Evolutionary conservation across 495 filamentous ascomycete species (phyloP).

Genomic region (Aspergillus sparsus): DNA sequence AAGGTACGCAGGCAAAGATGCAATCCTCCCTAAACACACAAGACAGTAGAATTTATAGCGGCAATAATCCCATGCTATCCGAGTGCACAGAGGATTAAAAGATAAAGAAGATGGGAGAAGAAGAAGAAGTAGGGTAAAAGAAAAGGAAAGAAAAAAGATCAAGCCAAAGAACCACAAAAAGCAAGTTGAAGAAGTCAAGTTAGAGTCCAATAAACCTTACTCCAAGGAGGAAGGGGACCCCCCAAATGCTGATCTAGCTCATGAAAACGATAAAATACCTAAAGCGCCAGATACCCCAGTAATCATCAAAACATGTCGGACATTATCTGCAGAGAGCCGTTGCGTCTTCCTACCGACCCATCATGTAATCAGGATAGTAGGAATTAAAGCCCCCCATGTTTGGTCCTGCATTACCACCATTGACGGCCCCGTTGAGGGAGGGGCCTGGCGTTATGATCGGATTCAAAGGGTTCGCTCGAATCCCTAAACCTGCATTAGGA

Average conservation of each 20-base stretch:
- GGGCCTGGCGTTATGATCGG: slow-evolving; percentile 45
- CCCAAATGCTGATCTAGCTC: slow-evolving; percentile 53
- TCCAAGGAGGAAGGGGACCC: slow-evolving; percentile 47
- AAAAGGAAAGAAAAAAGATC: slow-evolving; percentile 17
- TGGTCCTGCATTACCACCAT: slow-evolving; percentile 39
- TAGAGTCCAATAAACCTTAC: slow-evolving; percentile 42
- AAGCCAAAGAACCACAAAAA: slow-evolving; percentile 27
- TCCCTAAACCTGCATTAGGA: slow-evolving; percentile 47
- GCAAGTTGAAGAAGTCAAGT: slow-evolving; percentile 30
- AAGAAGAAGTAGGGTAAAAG: slow-evolving; percentile 21
- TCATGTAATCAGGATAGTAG: slow-evolving; percentile 61
- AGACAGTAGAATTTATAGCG: slow-evolving; percentile 32
- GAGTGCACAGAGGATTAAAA: slow-evolving; percentile 21
- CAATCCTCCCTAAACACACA: slow-evolving; percentile 36
- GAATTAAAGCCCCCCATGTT: slow-evolving; percentile 48
- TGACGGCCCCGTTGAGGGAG: slow-evolving; percentile 36
- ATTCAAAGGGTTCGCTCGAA: slow-evolving; percentile 44
- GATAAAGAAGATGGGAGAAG: too few species aligned
- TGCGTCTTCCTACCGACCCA: slow-evolving; percentile 51
- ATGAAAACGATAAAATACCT: slow-evolving; percentile 36
- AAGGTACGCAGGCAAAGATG: slow-evolving; percentile 38
- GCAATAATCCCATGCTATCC: slow-evolving; percentile 42
- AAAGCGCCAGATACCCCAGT: slow-evolving; percentile 51
- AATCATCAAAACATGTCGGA: slow-evolving; percentile 52
- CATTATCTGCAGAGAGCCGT: slow-evolving; percentile 39